phyloP scores from a whole-genome alignment of 2,329 filamentous ascomycete genomes.

The Tolypocladium tropicale region DNA sequence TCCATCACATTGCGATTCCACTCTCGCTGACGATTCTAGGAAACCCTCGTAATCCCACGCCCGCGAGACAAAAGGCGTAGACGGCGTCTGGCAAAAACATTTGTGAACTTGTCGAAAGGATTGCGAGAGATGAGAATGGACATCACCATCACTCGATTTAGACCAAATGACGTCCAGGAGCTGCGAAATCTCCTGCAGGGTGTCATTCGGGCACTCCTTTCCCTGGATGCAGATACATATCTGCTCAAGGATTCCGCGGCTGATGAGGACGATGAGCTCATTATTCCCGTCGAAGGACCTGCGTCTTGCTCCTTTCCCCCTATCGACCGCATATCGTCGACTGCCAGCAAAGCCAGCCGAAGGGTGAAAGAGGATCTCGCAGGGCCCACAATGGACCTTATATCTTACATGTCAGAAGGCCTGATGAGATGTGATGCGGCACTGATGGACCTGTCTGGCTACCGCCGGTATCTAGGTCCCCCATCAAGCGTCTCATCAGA shows the following conservation, averaged over 20 bases:
- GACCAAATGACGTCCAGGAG: slow-evolving; percentile 35
- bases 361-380: slow-evolving; percentile 24
- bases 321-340: slow-evolving; percentile 3
- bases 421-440: slow-evolving; percentile 38
- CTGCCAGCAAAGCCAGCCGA: slow-evolving; percentile 5
- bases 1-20: neutral
- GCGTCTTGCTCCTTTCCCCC: neutral
- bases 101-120: slow-evolving; percentile 45
- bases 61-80: slow-evolving; percentile 21
- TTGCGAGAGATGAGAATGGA: slow-evolving; percentile 47
- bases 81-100: slow-evolving; percentile 36
- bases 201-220: slow-evolving; percentile 41
- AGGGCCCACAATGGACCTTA: slow-evolving; percentile 33
- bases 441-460: slow-evolving; percentile 42
- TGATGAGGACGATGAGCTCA: slow-evolving; percentile 4
- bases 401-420: slow-evolving; percentile 33
- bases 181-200: slow-evolving; percentile 46
- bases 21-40: slow-evolving; percentile 6
- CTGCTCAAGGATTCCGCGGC: slow-evolving; percentile 27
- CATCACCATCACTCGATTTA: slow-evolving; percentile 43
- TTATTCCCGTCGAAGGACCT: slow-evolving; percentile 7
- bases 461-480: slow-evolving; percentile 36
- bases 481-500: slow-evolving; percentile 29
- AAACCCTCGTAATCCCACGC: slow-evolving; percentile 20
- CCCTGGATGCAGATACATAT: slow-evolving; percentile 37